Base-by-base conservation (phyloP, 176 grass and related monocot genomes). In the Urochloa ruziziensis region DNA sequence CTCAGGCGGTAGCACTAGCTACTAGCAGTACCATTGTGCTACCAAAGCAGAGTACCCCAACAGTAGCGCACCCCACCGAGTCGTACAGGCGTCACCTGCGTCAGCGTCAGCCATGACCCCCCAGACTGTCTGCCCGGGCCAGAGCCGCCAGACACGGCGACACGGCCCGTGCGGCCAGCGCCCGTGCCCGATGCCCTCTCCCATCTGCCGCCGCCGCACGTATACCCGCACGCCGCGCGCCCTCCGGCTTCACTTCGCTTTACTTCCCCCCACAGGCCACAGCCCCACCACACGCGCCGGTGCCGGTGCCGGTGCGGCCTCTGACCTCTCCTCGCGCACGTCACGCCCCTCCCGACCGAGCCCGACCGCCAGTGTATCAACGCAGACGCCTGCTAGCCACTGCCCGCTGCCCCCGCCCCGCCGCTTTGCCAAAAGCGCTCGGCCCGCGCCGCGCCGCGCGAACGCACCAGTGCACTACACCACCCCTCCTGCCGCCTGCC, bases 381-480 rank as follows among this genome's bases (percentile, higher is more conserved):
- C n/a, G n/a, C n/a, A n/a, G n/a, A n/a, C n/a, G n/a, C n/a, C n/a
- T n/a, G 5, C 39, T 40, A 40, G 43, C 43, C 42, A 12, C 42
- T 13, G 42, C 35, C 35, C 35, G 2, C 34, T 5, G 23, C 49
- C 49, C 49, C 49, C 49, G 49, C 77, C 29, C 40, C 2, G 43
- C 69, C 70, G 21, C 73, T 88, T 88, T 78, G 86, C 74, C 34
- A 44, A 88, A 88, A 83, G 86, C 43, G 70, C 44, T 27, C 32
- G 34, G 37, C 19, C 49, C 21, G 76, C 40, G 35, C 44, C 46
- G 62, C 29, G 62, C 19, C 19, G 23, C 56, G 56, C 56, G 56
- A 23, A 33, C 23, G 70, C 70, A 52, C 46, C 27, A 49, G 32
- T 43, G 33, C 68, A 3, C 48, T 74, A 29, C 37, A 39, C 37